Evolutionary conservation across 345 rosid species (phyloP).

Genomic region (Euphorbia pulcherrima): DNA sequence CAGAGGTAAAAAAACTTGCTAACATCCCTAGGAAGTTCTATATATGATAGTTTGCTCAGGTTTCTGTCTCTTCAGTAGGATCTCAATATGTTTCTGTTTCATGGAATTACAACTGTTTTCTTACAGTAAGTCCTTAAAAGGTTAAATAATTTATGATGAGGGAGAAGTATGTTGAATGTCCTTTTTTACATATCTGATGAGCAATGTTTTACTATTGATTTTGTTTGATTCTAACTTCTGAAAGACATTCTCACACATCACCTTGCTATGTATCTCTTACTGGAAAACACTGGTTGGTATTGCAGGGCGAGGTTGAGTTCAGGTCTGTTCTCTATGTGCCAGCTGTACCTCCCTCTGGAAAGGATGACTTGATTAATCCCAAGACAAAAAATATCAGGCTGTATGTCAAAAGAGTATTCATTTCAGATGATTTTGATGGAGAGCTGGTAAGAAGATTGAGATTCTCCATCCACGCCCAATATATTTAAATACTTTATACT

Average conservation of each 20-base stretch:
- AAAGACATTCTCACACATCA: background rate
- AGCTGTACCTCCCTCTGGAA: conserved; percentile 62
- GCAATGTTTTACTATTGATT: background rate
- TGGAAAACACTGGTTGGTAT: conserved; percentile 17
- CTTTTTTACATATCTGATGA: background rate
- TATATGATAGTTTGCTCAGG: background rate
- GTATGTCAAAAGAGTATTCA: conserved; percentile 88
- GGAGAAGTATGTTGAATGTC: background rate
- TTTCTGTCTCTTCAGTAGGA: background rate
- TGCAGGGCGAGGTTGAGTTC: conserved; percentile 97
- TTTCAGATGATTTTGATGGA: conserved; percentile 97
- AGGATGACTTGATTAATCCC: conserved; percentile 81
- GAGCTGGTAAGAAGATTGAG: conserved; percentile 66
- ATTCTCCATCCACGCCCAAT: background rate
- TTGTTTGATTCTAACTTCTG: background rate
- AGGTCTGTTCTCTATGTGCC: conserved; percentile 93
- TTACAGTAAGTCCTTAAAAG: background rate
- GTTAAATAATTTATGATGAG: background rate
- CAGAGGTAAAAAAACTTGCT: conserved; percentile 60
- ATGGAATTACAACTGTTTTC: background rate
- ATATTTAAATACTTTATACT: background rate
- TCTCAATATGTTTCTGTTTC: conserved; percentile 1
- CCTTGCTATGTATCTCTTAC: conserved; percentile 3
- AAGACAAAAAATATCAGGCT: conserved; percentile 97
- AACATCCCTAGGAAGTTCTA: too few species aligned